Evolutionary conservation across 768 basidiomycete genomes (phyloP).

Genomic region (Termitomyces bulborhizus): DNA sequence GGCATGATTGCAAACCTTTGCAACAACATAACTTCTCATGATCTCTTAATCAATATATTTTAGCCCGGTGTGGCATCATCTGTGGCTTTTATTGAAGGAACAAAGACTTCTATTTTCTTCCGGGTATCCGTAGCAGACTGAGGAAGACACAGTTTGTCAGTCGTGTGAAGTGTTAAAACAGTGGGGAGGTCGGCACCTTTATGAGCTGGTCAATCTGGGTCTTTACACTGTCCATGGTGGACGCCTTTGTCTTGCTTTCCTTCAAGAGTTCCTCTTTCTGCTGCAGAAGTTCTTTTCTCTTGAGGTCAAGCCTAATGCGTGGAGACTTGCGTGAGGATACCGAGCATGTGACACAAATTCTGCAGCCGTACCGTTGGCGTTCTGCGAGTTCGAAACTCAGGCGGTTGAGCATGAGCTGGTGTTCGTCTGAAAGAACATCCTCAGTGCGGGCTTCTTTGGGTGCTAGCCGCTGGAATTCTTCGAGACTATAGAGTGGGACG

Average conservation of each 20-base stretch:
- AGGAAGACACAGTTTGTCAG: conserved; percentile 10
- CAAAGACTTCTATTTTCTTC: conserved; percentile 69
- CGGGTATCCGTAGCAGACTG: conserved; percentile 69
- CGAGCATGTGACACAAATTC: conserved; percentile 8
- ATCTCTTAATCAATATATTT: neutral
- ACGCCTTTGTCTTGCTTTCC: conserved; percentile 66
- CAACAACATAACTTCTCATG: neutral
- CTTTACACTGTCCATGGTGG: conserved; percentile 75
- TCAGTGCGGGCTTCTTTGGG: conserved; percentile 59
- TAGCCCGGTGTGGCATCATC: conserved; percentile 12
- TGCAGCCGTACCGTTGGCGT: conserved; percentile 64
- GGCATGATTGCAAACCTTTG: neutral
- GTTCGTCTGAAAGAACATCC: conserved; percentile 59
- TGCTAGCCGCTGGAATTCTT: conserved; percentile 65
- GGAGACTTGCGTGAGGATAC: neutral
- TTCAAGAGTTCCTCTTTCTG: conserved; percentile 78
- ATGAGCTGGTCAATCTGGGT: conserved; percentile 68
- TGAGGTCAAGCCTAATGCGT: conserved; percentile 58
- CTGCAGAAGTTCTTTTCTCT: conserved; percentile 57
- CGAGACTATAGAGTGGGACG: conserved; percentile 63
- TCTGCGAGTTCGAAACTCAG: conserved; percentile 84
- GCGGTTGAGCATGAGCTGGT: conserved; percentile 84
- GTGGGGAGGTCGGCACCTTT: conserved; percentile 41
- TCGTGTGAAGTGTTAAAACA: conserved; percentile 5
- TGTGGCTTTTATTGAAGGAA: conserved; percentile 33